These are phyloP conservation scores for Pleomassaria siparia DNA, from an alignment of 2,329 filamentous ascomycete species.

Conservation along the genomic window DNA sequence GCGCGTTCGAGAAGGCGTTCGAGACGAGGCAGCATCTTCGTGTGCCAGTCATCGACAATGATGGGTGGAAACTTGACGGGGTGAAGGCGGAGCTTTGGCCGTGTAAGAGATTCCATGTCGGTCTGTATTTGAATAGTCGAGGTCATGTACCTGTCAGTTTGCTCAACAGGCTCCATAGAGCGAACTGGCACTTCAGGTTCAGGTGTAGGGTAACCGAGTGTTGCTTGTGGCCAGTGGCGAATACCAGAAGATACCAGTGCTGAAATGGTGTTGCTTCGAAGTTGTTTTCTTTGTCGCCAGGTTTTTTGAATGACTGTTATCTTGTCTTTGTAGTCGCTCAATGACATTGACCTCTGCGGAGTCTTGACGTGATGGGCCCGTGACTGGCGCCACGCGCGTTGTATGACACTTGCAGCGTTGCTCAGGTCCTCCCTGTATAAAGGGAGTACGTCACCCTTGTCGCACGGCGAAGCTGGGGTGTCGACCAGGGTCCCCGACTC, in stretches of 20 bases:
- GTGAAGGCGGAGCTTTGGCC: slow-evolving; percentile 43
- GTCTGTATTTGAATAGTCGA: slow-evolving; percentile 39
- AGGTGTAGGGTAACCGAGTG: slow-evolving; percentile 36
- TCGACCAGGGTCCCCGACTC: slow-evolving; percentile 30
- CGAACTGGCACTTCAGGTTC: slow-evolving; percentile 25
- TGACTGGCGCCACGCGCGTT: slow-evolving; percentile 39
- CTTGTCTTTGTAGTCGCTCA: slow-evolving; percentile 43
- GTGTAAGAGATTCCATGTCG: slow-evolving; percentile 25
- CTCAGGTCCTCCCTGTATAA: slow-evolving; percentile 27
- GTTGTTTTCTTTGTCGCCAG: slow-evolving; percentile 40
- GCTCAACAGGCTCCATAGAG: background rate
- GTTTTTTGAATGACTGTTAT: slow-evolving; percentile 41
- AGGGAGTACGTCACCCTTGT: slow-evolving; percentile 26
- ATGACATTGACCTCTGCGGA: slow-evolving; percentile 19
- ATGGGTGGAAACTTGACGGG: slow-evolving; percentile 60
- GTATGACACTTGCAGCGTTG: slow-evolving; percentile 38
- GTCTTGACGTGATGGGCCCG: slow-evolving; percentile 18
- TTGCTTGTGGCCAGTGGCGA: slow-evolving; percentile 38
- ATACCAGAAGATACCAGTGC: slow-evolving; percentile 34
- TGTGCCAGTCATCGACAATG: slow-evolving; percentile 71
- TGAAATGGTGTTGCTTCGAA: slow-evolving; percentile 28
- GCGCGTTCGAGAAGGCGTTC: slow-evolving; percentile 71
- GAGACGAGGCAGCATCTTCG: slow-evolving; percentile 69
- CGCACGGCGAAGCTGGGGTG: slow-evolving; percentile 27
- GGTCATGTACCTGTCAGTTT: slow-evolving; percentile 22